Evolutionary conservation across 2,329 filamentous ascomycete species (phyloP), one percentile per base, ranked within the genome.

Genomic region (Trichoderma sp.): DNA sequence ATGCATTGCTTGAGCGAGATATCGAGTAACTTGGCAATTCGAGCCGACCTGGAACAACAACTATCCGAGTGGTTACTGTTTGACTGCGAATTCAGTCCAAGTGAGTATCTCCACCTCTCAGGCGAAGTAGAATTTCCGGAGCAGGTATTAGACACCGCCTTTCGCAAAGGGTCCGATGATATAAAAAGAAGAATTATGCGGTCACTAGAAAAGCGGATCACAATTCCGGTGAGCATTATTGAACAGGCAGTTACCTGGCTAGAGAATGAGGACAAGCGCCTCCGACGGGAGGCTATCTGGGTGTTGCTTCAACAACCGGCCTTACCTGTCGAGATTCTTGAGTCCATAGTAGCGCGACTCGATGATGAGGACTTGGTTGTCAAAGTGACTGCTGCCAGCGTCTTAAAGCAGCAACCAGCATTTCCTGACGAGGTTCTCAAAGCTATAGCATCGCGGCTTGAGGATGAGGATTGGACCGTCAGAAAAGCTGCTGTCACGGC

Each of bases 1-100:
- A 61, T 50, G 42, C 58, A 50, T 48, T 50, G 39, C 19, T 61
- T 61, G 42, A 61, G 58, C 8, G 42, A 61, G n/a, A 42, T 50
- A n/a, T 13, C 15, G 12, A 50, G 29, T n/a, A 4, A 17, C 19
- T 27, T 35, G 2, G 8, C 19, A 12, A 2, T 13, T 35, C 42
- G 58, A 50, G 1, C 5, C n/a, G 3, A 2, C 39, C 9, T 61
- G n/a, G 58, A 50, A 13, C 42, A 50, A 12, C 42, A 42, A 13
- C 39, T 61, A 7, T 25, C 58, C 2, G 22, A 50, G 13, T 61
- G 58, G 42, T 6, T 61, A n/a, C 4, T 25, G 15, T 61, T 50
- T 17, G 42, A 35, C 25, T 17, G 42, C 2, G 9, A 50, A 25
- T 15, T 60, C 25, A 9, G 3, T 4, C 5, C 19, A 22, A 9